Percentiles rank a stretch among this genome's conserved stretches.
phyloP scores from a whole-genome alignment of 371 early-diverging fungal genomes.

The Conidiobolus coronatus region DNA sequence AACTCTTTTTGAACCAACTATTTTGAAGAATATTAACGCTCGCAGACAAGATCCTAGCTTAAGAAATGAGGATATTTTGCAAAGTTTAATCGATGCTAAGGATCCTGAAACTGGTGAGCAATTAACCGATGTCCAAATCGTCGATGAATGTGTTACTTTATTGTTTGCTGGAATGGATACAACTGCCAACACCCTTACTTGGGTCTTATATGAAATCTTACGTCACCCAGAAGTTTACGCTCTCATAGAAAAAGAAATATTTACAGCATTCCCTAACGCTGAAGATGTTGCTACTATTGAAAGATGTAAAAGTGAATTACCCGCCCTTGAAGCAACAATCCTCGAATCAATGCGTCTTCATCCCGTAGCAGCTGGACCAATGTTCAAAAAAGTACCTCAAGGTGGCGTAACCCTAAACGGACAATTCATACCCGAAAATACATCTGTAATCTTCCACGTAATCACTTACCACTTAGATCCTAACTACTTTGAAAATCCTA shows the following conservation, averaged over 20 bases:
- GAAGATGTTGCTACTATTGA: constrained; percentile 6
- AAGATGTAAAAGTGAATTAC: constrained; percentile 5
- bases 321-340: constrained; percentile 11
- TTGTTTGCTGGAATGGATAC: constrained; percentile 12
- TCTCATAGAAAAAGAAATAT: constrained; percentile 6
- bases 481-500: neutral
- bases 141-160: constrained; percentile 7
- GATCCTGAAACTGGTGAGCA: constrained; percentile 4
- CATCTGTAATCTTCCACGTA: neutral
- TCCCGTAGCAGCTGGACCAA: constrained; percentile 8
- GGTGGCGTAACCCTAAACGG: constrained; percentile 5
- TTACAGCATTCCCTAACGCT: neutral
- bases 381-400: constrained; percentile 3
- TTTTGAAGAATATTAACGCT: too few species aligned
- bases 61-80: constrained; percentile 7
- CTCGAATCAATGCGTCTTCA: constrained; percentile 9
- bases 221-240: constrained; percentile 4
- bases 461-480: neutral
- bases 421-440: constrained; percentile 5
- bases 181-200: constrained; percentile 7
- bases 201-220: constrained; percentile 7
- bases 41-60: too few species aligned
- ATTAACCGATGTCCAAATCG: constrained; percentile 5
- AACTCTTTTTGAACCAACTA: too few species aligned
- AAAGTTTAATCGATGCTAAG: constrained; percentile 7